Evolutionary conservation across 345 rosid genomes (phyloP).

Genomic region (Populus davidiana): DNA sequence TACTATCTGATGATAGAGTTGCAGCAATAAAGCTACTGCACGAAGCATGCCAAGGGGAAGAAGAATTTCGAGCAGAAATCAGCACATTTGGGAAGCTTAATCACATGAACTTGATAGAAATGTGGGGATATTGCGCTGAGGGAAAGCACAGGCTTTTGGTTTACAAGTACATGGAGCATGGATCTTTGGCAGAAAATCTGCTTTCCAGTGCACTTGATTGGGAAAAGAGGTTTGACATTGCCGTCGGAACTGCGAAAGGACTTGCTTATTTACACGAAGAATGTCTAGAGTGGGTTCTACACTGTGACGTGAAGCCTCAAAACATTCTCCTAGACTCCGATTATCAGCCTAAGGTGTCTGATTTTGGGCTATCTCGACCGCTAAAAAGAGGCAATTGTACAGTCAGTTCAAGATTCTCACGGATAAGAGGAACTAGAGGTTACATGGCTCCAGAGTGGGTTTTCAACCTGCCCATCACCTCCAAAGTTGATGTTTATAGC

Average conservation of each 20-base stretch:
- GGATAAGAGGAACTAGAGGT: constrained; percentile 15
- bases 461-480: constrained; percentile 11
- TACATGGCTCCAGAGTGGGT: constrained; percentile 19
- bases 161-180: constrained; percentile 13
- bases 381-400: background rate
- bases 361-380: constrained; percentile 11
- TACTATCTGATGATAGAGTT: constrained; percentile 1
- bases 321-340: constrained; percentile 2
- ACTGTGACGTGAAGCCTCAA: constrained; percentile 18
- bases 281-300: constrained; percentile 21
- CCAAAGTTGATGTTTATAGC: constrained; percentile 17
- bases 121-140: constrained; percentile 14
- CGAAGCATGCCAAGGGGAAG: constrained; percentile 5
- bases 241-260: constrained; percentile 11
- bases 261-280: constrained; percentile 20
- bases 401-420: background rate
- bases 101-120: constrained; percentile 13
- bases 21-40: constrained; percentile 13
- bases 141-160: constrained; percentile 16
- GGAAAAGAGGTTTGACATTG: constrained; percentile 9
- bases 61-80: constrained; percentile 1
- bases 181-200: constrained; percentile 8
- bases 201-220: constrained; percentile 1
- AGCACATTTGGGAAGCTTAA: constrained; percentile 14
- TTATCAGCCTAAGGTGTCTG: constrained; percentile 11